Conservation (phyloP, 2,329 filamentous ascomycete genomes). For the Tolypocladium capitatum region DNA sequence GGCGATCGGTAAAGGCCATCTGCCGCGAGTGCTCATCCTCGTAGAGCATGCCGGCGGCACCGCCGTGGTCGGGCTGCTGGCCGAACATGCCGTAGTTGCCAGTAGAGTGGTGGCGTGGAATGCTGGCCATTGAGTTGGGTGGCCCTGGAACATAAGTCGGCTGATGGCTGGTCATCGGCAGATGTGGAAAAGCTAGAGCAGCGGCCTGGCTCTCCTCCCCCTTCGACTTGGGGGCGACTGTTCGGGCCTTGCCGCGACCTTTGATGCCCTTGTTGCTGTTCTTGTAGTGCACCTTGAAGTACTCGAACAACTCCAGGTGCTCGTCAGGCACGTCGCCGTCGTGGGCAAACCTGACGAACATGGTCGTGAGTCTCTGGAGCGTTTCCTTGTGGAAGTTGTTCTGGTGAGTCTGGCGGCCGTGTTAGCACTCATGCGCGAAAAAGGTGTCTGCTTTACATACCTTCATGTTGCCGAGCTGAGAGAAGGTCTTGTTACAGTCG, state of each 20-base stretch:
- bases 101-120: slow-evolving; percentile 17
- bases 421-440: background rate
- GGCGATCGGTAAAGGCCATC: slow-evolving; percentile 28
- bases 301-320: slow-evolving; percentile 69
- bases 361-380: slow-evolving; percentile 53
- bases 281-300: slow-evolving; percentile 83
- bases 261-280: slow-evolving; percentile 99
- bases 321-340: slow-evolving; percentile 40
- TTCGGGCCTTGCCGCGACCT: slow-evolving; percentile 75
- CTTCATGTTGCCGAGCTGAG: slow-evolving; percentile 85
- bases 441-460: slow-evolving; percentile 24
- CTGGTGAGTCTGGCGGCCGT: slow-evolving; percentile 56
- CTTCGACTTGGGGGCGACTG: slow-evolving; percentile 33
- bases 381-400: slow-evolving; percentile 84
- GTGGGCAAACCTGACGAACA: slow-evolving; percentile 55
- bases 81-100: slow-evolving; percentile 32
- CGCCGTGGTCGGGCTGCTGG: slow-evolving; percentile 23
- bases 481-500: slow-evolving; percentile 76
- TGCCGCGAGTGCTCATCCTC: slow-evolving; percentile 29
- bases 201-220: slow-evolving; percentile 6
- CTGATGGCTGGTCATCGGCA: slow-evolving; percentile 15
- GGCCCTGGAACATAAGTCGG: slow-evolving; percentile 9
- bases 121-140: slow-evolving; percentile 13
- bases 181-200: slow-evolving; percentile 8
- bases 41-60: slow-evolving; percentile 24